These are phyloP conservation scores for Citrus hindsii DNA, from an alignment of 345 rosid species.

Conservation along the genomic window DNA sequence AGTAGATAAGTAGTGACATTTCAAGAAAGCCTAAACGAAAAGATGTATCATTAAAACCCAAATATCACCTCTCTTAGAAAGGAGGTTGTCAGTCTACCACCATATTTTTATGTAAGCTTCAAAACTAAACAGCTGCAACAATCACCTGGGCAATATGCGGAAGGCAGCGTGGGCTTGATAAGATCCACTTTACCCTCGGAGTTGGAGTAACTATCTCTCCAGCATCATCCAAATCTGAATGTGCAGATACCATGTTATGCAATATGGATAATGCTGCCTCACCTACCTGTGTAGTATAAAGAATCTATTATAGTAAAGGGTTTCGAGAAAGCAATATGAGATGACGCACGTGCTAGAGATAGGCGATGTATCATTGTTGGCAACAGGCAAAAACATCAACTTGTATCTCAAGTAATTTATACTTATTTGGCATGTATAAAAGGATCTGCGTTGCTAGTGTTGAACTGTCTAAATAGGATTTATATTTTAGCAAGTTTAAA, in stretches of 20 bases:
- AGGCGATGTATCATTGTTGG: background rate
- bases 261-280: slow-evolving; percentile 89
- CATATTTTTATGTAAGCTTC: background rate
- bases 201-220: slow-evolving; percentile 99
- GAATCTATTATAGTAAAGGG: slow-evolving; percentile 17
- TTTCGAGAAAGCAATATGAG: background rate
- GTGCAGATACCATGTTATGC: slow-evolving; percentile 98
- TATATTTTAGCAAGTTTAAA: background rate
- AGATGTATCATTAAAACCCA: background rate
- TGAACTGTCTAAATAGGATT: background rate
- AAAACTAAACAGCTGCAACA: background rate
- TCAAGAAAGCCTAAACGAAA: background rate
- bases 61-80: background rate
- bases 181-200: slow-evolving; percentile 88
- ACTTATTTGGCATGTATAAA: background rate
- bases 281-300: slow-evolving; percentile 58
- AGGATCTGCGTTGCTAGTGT: background rate
- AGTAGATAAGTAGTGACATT: background rate
- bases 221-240: slow-evolving; percentile 99
- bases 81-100: background rate
- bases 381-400: background rate
- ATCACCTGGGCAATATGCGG: slow-evolving; percentile 97
- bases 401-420: background rate
- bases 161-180: slow-evolving; percentile 95
- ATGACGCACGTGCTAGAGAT: background rate